phyloP scores from a whole-genome alignment of 1,139 yeast species.

The Yamadazyma triangularis region DNA sequence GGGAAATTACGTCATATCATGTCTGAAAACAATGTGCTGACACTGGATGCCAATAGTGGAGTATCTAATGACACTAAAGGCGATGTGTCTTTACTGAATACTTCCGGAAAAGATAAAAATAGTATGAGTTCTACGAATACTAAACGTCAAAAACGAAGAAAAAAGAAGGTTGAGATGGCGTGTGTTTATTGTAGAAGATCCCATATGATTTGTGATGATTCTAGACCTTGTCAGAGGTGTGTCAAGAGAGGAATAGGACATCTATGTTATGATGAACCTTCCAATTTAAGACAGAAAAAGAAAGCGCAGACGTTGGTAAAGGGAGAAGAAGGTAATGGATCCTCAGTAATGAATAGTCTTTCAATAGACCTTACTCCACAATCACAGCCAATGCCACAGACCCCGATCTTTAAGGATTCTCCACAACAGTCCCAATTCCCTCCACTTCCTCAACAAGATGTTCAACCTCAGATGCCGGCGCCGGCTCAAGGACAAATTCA shows the following conservation, averaged over 20 bases:
- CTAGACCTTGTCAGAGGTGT: constrained; percentile 85
- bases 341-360: neutral
- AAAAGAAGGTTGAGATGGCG: constrained; percentile 63
- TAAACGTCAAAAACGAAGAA: constrained; percentile 25
- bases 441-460: neutral
- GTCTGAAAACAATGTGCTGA: no score
- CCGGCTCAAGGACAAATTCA: no score
- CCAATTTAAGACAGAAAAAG: constrained; percentile 39
- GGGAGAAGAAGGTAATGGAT: constrained; percentile 7
- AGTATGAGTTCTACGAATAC: no score
- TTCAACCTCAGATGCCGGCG: constrained; percentile 3
- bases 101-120: no score
- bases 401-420: neutral
- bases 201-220: constrained; percentile 89
- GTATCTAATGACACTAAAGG: no score
- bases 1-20: no score
- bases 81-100: no score
- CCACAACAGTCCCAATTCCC: no score
- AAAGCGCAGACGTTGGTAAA: constrained; percentile 29
- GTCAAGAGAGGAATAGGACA: constrained; percentile 86
- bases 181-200: constrained; percentile 92
- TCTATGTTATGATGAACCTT: constrained; percentile 78
- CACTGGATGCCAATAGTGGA: no score
- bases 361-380: no score
- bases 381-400: no score